phyloP scores from a whole-genome alignment of 2,329 filamentous ascomycete species.

The Paecilomyces dactylethromorphus region DNA sequence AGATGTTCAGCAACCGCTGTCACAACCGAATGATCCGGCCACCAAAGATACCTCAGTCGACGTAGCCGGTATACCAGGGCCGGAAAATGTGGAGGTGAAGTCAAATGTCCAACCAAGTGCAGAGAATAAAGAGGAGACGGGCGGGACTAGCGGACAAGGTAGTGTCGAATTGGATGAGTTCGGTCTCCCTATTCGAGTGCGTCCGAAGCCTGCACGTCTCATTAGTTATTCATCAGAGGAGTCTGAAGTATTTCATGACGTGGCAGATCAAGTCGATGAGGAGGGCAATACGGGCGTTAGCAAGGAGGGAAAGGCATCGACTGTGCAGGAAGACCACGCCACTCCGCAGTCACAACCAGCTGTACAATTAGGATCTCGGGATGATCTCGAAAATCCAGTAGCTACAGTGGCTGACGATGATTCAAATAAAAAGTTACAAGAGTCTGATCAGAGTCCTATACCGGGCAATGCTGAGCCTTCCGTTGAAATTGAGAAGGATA shows the following conservation, averaged over 20 bases:
- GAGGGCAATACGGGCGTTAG: background rate
- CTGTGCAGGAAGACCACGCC: background rate
- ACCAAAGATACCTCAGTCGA: background rate
- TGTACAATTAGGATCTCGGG: background rate
- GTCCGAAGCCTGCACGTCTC: conserved; percentile 11
- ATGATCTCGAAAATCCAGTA: background rate
- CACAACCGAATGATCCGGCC: background rate
- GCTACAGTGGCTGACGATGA: background rate
- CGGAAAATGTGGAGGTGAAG: background rate
- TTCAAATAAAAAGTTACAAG: background rate
- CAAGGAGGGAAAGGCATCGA: background rate
- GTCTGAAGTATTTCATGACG: conserved; percentile 15
- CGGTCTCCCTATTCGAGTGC: conserved; percentile 30
- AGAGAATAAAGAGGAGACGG: background rate
- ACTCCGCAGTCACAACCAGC: background rate
- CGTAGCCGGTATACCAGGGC: background rate
- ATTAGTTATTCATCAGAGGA: conserved; percentile 9
- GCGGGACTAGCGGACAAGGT: background rate
- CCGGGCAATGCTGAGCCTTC: background rate
- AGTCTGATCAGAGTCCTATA: background rate
- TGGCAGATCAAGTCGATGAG: conserved; percentile 5
- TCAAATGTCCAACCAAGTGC: background rate
- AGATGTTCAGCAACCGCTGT: background rate
- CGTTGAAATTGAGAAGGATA: background rate
- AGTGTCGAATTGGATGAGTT: conserved; percentile 28